Base-by-base conservation (phyloP, 371 early-diverging fungal genomes). In the Conidiobolus incongruus region DNA sequence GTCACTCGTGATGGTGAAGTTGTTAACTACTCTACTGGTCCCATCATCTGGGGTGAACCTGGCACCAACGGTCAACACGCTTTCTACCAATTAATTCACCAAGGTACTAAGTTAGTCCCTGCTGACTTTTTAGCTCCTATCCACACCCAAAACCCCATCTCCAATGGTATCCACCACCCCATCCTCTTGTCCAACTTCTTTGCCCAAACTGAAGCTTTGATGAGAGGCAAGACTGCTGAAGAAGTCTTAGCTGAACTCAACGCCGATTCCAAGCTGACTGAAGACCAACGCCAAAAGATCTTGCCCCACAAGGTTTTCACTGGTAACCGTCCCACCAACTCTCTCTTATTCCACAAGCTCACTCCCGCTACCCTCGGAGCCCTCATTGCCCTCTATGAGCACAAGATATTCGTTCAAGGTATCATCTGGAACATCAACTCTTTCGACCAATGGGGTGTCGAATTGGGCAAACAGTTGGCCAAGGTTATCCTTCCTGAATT, bases 21-120 rank as follows among this genome's bases (percentile, higher is more conserved):
- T 26, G 81, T 90, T 26, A 56, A 76, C 41, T 81, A 82, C 53
- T 66, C 75, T 43, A 93, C 97, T 17, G 95, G 94, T 26, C 92
- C 95, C 30, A 89, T 98, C 61, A 86, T 99, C 52, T 98, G 98
- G 90, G 99, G 99, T 53, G 98, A 97, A 54, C 83, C 93, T 20
- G 99, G 99, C 32, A 99, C 99, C 53, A 93, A 98, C 62, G 91
- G 90, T 41, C 99, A 99, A 63, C 99, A 99, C 53, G 97, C 99
- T 16, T 99, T 97, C 68, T 99, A 97, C 61, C 99, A 99, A 63
- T 67, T 97, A 48, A 88, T 97, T 48, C 99, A 99, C 60, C 99
- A 99, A 68, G 98, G 98, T 39, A 95, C 98, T 33, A 84, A 91
- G 60, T 52, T 92, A 32, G 78, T 95, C 39, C 92, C 97, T 24